phyloP scores from a whole-genome alignment of 192 early-diverging fungal species.

The Polychytrium aggregatum region DNA sequence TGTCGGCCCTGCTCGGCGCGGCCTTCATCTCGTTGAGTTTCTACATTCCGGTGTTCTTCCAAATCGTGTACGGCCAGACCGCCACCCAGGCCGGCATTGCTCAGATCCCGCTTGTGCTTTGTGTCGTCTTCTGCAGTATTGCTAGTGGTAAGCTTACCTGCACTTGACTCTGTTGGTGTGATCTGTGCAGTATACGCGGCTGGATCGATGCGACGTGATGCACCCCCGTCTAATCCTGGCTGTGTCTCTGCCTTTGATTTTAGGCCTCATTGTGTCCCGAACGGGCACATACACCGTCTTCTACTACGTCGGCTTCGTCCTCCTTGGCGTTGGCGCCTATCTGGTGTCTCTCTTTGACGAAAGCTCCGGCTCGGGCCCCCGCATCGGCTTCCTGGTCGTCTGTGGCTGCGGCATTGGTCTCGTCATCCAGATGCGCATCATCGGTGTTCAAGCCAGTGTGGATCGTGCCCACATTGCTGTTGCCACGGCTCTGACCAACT shows the following conservation, averaged over 20 bases:
- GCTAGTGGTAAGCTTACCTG: too few relatives aligned
- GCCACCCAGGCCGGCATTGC: slow-evolving; percentile 67
- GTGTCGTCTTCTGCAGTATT: slow-evolving; percentile 62
- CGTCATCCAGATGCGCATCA: slow-evolving; percentile 61
- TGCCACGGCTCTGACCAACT: slow-evolving; percentile 57
- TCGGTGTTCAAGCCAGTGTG: slow-evolving; percentile 64
- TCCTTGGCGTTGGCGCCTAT: slow-evolving; percentile 50
- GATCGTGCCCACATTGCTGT: slow-evolving; percentile 53
- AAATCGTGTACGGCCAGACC: slow-evolving; percentile 60
- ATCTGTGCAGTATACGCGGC: too few relatives aligned
- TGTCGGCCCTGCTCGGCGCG: slow-evolving; percentile 29
- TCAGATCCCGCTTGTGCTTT: slow-evolving; percentile 60
- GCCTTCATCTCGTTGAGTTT: slow-evolving; percentile 41
- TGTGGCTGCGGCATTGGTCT: slow-evolving; percentile 65
- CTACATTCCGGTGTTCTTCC: slow-evolving; percentile 74
- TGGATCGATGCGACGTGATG: too few relatives aligned
- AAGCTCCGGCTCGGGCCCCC: slow-evolving; percentile 30
- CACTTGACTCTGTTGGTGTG: too few relatives aligned
- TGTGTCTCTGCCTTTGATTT: slow-evolving; percentile 49
- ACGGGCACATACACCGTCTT: slow-evolving; percentile 50
- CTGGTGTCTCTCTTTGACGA: slow-evolving; percentile 53
- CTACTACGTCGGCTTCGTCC: slow-evolving; percentile 44
- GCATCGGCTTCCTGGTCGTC: slow-evolving; percentile 54
- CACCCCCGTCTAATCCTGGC: too few relatives aligned
- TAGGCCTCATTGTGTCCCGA: slow-evolving; percentile 50